phyloP scores from a whole-genome alignment of 2,329 filamentous ascomycete species.

The Alternaria longipes region DNA sequence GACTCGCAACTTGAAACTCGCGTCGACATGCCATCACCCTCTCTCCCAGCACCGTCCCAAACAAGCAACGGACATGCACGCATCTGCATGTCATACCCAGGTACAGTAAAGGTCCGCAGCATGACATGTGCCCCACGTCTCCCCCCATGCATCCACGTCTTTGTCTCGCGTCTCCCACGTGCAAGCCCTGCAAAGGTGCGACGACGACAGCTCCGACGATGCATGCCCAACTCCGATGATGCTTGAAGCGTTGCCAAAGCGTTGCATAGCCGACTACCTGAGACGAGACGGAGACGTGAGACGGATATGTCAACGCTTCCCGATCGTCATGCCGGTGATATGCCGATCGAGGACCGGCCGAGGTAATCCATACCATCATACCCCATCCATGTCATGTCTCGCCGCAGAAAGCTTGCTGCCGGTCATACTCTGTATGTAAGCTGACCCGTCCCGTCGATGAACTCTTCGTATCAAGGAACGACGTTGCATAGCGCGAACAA shows the following conservation, averaged over 20 bases:
- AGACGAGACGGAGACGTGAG: not conserved
- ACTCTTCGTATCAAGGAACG: not conserved
- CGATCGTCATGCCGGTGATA: conserved; percentile 3
- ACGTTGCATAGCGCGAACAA: not conserved
- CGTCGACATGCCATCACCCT: not conserved
- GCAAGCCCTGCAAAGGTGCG: not conserved
- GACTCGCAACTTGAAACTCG: not conserved
- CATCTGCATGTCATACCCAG: not conserved
- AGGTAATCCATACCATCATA: not conserved
- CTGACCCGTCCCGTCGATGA: not conserved
- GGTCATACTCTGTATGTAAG: not conserved
- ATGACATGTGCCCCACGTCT: not conserved
- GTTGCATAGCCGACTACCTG: not conserved
- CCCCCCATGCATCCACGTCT: not conserved
- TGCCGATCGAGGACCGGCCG: conserved; percentile 3
- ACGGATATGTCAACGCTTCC: not conserved
- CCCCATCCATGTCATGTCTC: not conserved
- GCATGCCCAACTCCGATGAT: not conserved
- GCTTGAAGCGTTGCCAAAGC: not conserved
- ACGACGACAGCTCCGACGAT: not conserved
- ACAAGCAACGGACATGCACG: not conserved
- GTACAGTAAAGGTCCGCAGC: not conserved
- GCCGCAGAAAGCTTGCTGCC: not conserved
- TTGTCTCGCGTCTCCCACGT: not conserved
- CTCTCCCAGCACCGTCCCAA: not conserved